Conservation (phyloP, 495 filamentous ascomycete species). For the Penicillium samsonianum region DNA sequence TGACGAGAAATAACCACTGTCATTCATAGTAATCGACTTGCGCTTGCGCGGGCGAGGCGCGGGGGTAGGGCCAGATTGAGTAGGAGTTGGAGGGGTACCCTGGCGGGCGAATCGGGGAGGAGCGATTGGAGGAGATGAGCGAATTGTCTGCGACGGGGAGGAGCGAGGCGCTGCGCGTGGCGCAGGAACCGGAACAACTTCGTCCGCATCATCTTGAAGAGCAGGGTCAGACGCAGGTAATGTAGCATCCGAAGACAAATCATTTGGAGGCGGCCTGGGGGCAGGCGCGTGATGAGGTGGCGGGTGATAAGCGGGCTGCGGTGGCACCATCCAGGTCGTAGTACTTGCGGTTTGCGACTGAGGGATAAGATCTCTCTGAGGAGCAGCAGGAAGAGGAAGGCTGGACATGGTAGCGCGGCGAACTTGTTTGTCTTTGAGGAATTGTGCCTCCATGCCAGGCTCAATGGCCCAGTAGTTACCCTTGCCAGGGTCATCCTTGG, state of each 20-base stretch:
- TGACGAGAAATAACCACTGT: constrained; percentile 97
- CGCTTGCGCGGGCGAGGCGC: constrained; percentile 65
- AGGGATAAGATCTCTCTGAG: constrained; percentile 35
- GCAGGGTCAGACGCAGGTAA: constrained; percentile 81
- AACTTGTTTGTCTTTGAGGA: constrained; percentile 78
- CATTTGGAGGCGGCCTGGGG: constrained; percentile 37
- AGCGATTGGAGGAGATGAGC: constrained; percentile 87
- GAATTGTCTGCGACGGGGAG: constrained; percentile 64
- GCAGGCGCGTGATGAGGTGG: constrained; percentile 14
- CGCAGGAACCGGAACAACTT: constrained; percentile 36
- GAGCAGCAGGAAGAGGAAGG: constrained; percentile 41
- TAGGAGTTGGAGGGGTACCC: constrained; percentile 74
- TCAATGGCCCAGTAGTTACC: constrained; percentile 98
- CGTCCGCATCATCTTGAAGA: constrained; percentile 64
- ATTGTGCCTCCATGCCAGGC: constrained; percentile 81
- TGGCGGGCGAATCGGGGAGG: constrained; percentile 61
- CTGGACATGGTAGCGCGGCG: constrained; percentile 57
- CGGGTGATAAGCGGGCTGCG: constrained; percentile 28
- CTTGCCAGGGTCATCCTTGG: constrained; percentile 96
- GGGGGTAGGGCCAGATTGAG: constrained; percentile 54
- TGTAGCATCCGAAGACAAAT: constrained; percentile 93
- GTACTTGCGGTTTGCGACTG: constrained; percentile 35
- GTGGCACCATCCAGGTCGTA: constrained; percentile 46
- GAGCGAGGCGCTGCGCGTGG: constrained; percentile 48
- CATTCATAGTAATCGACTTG: constrained; percentile 77